A percentile compares a stretch with the other conserved stretches of the same genome.
phyloP scores from a whole-genome alignment of 2,329 filamentous ascomycete species.

The Epichloe sp. region DNA sequence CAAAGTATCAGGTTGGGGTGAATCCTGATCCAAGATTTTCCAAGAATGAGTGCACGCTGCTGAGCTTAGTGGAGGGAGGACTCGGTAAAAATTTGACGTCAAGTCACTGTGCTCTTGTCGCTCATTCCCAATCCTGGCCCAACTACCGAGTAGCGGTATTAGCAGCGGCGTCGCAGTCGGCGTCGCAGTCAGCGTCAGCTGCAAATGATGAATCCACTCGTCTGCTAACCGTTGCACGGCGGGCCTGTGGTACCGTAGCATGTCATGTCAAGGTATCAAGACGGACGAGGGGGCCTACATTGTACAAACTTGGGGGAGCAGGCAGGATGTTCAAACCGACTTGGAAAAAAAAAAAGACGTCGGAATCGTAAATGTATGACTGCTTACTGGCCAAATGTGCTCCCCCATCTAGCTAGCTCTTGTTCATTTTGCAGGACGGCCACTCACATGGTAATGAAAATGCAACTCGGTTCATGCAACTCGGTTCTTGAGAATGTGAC shows the following conservation, averaged over 20 bases:
- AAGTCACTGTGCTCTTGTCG: background rate
- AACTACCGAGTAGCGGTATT: background rate
- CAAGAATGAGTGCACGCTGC: background rate
- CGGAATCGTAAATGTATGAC: background rate
- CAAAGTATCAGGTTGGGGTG: background rate
- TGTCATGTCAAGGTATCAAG: background rate
- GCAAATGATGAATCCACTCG: background rate
- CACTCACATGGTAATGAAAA: background rate
- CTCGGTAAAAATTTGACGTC: background rate
- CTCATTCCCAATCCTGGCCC: background rate
- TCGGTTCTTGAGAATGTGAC: background rate
- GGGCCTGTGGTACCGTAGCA: background rate
- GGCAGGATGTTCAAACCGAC: background rate
- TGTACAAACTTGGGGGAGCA: no score
- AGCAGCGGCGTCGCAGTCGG: conserved; percentile 1
- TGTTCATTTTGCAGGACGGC: background rate
- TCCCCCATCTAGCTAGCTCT: background rate
- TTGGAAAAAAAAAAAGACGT: background rate
- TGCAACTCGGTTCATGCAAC: background rate
- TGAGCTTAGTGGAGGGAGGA: background rate
- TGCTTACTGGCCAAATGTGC: background rate
- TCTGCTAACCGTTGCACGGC: background rate
- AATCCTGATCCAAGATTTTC: background rate
- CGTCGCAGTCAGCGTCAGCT: background rate
- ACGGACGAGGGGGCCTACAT: background rate